These are phyloP conservation scores for Phaeophleospora eucalypticola DNA, from an alignment of 2,329 filamentous ascomycete genomes.

Conservation along the genomic window DNA sequence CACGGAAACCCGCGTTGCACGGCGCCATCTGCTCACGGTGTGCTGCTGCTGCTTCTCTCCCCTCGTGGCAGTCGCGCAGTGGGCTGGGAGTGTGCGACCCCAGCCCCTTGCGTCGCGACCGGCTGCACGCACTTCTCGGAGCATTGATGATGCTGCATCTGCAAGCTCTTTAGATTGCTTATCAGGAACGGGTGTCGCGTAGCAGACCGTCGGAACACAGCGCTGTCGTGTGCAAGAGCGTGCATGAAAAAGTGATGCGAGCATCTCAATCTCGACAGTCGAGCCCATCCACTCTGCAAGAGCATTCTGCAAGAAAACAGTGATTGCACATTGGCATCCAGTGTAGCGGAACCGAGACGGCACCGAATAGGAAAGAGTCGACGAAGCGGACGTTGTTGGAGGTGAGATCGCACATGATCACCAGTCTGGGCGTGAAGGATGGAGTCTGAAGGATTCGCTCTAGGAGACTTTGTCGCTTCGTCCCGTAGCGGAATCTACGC, in stretches of 20 bases:
- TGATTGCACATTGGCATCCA: neutral
- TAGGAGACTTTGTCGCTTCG: constrained; percentile 14
- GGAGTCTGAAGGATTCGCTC: too few species aligned
- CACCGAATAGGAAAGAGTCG: constrained; percentile 4
- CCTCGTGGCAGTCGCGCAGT: constrained; percentile 26
- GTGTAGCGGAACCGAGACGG: constrained; percentile 3
- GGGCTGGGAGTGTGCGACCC: constrained; percentile 15
- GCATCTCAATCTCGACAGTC: constrained; percentile 10
- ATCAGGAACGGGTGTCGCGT: constrained; percentile 21
- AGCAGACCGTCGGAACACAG: constrained; percentile 10
- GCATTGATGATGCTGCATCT: too few species aligned
- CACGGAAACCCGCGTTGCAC: constrained; percentile 9
- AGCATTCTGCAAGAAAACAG: too few species aligned
- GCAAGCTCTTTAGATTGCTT: constrained; percentile 21
- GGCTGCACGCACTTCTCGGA: constrained; percentile 23
- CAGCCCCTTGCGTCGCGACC: constrained; percentile 21
- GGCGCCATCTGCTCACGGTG: constrained; percentile 12
- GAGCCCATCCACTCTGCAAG: neutral
- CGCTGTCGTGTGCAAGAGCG: constrained; percentile 23
- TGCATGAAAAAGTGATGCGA: constrained; percentile 17
- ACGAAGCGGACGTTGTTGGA: too few species aligned
- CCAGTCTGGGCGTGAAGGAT: too few species aligned
- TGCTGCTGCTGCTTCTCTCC: too few species aligned
- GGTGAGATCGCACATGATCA: too few species aligned
- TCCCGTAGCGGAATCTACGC: constrained; percentile 17